Percentiles rank a stretch among this genome's conserved stretches.
Evolutionary conservation across 768 basidiomycete genomes (phyloP).

Genomic region (Amanita polypyramis): DNA sequence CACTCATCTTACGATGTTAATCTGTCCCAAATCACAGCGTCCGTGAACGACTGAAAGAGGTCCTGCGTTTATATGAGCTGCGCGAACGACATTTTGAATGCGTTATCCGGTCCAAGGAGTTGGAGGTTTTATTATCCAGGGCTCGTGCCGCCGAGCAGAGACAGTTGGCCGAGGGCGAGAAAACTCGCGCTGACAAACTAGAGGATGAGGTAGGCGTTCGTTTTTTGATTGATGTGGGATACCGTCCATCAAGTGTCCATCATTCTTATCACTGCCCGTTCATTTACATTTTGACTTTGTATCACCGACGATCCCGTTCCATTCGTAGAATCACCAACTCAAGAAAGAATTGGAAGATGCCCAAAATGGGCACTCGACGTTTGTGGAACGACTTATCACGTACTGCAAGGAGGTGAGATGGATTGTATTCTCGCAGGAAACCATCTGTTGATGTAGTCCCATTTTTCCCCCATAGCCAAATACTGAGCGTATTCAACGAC

Average conservation of each 20-base stretch:
- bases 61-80: constrained; percentile 80
- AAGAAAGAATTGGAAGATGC: constrained; percentile 73
- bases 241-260: constrained; percentile 9
- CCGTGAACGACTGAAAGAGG: constrained; percentile 78
- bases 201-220: constrained; percentile 61
- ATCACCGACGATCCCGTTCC: constrained; percentile 5
- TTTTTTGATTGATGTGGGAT: constrained; percentile 5
- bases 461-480: constrained; percentile 45
- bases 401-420: constrained; percentile 78
- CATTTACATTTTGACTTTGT: not conserved
- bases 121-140: constrained; percentile 78
- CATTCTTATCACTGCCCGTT: constrained; percentile 9
- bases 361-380: constrained; percentile 65
- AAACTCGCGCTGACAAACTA: constrained; percentile 48
- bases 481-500: constrained; percentile 71
- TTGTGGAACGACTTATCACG: constrained; percentile 75
- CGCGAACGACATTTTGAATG: constrained; percentile 90
- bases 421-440: not conserved
- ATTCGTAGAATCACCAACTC: constrained; percentile 49
- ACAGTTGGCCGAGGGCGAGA: constrained; percentile 72
- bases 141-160: constrained; percentile 85
- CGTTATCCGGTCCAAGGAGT: constrained; percentile 84
- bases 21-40: constrained; percentile 37
- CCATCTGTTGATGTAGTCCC: not conserved
- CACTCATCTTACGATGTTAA: not conserved